These are phyloP conservation scores for Fusarium brevicatenulatum DNA, from an alignment of 2,329 filamentous ascomycete genomes.

Conservation along the genomic window DNA sequence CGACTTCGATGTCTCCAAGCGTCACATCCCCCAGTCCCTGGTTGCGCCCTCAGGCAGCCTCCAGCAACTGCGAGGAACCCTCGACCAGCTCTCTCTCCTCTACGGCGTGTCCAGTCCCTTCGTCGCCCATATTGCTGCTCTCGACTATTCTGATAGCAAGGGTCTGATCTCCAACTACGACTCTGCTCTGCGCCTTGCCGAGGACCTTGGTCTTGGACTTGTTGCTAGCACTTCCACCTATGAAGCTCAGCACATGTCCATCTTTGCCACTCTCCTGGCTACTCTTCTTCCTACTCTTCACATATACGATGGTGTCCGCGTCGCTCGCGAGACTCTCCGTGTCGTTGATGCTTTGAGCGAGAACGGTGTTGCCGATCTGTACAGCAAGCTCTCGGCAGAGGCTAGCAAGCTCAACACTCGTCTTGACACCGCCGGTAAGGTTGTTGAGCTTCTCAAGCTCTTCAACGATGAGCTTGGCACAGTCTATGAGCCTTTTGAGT, in stretches of 20 bases:
- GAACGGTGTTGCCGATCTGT: conserved; percentile 73
- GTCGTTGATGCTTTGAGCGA: conserved; percentile 85
- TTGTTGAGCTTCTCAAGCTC: conserved; percentile 74
- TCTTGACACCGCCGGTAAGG: conserved; percentile 76
- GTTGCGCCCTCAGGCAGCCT: conserved; percentile 87
- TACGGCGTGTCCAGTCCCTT: conserved; percentile 94
- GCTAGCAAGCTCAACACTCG: conserved; percentile 73
- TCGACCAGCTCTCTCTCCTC: conserved; percentile 91
- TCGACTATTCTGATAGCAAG: conserved; percentile 77
- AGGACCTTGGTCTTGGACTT: conserved; percentile 89
- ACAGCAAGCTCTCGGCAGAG: conserved; percentile 72
- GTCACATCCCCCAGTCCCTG: conserved; percentile 90
- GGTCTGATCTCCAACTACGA: conserved; percentile 90
- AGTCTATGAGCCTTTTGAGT: conserved; percentile 93
- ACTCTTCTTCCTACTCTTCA: conserved; percentile 84
- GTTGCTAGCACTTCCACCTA: conserved; percentile 87
- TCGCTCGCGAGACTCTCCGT: conserved; percentile 83
- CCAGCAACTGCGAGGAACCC: conserved; percentile 79
- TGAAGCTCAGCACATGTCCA: conserved; percentile 93
- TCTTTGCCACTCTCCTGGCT: conserved; percentile 86
- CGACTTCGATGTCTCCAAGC: conserved; percentile 92
- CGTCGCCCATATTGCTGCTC: conserved; percentile 89
- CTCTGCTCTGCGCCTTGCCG: conserved; percentile 79
- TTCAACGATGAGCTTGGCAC: conserved; percentile 95
- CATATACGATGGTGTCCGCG: conserved; percentile 86